phyloP scores from a whole-genome alignment of 306 rosid genomes.

The Prunus mongolica region DNA sequence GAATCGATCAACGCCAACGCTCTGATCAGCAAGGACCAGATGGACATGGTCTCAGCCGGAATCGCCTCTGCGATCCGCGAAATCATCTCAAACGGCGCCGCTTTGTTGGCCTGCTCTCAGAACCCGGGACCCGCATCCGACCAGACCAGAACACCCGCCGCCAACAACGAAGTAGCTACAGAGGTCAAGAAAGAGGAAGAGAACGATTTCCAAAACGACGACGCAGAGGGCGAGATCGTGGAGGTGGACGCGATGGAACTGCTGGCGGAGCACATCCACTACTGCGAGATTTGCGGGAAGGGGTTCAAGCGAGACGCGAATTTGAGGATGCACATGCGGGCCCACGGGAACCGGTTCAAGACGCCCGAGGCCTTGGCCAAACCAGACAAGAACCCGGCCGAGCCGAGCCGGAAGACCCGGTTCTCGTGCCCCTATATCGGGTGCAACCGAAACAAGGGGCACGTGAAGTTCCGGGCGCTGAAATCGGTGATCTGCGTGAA shows the following conservation, averaged over 20 bases:
- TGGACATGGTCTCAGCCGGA: constrained; percentile 50
- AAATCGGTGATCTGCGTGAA: constrained; percentile 70
- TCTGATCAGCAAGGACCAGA: constrained; percentile 36
- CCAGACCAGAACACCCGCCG: not conserved
- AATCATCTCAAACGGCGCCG: constrained; percentile 50
- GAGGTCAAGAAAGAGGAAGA: constrained; percentile 17
- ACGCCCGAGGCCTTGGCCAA: constrained; percentile 67
- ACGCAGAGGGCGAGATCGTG: constrained; percentile 45
- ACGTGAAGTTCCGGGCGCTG: constrained; percentile 58
- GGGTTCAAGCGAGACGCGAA: constrained; percentile 94
- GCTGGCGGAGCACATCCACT: constrained; percentile 73
- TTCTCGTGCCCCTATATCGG: constrained; percentile 83
- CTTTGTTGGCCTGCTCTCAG: constrained; percentile 43
- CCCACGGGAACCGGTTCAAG: constrained; percentile 81
- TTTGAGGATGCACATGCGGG: constrained; percentile 90
- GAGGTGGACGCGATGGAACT: constrained; percentile 76
- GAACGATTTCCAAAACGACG: not conserved
- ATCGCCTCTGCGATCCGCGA: constrained; percentile 57
- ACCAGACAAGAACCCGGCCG: constrained; percentile 20
- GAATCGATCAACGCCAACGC: constrained; percentile 39
- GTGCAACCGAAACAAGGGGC: constrained; percentile 55
- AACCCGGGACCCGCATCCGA: not conserved
- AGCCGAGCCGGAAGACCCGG: constrained; percentile 10
- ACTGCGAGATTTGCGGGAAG: constrained; percentile 91
- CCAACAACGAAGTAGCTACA: not conserved